Conservation (phyloP, 768 basidiomycete species). For the Tulasnella sp. region DNA sequence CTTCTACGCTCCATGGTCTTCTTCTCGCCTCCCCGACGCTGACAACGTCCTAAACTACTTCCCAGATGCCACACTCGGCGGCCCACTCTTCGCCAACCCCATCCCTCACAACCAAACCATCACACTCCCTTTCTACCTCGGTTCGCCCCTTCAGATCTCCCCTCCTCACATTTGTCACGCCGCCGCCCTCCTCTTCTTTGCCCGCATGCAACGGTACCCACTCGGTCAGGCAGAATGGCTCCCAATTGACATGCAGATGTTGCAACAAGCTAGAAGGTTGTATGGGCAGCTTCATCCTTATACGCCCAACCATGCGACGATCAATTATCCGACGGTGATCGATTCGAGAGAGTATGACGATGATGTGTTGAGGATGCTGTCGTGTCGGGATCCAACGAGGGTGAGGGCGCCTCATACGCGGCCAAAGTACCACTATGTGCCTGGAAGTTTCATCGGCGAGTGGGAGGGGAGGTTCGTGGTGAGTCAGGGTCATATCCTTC, state of each 20-base stretch:
- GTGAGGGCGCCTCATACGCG: too few species aligned
- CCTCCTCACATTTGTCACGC: conserved; percentile 15
- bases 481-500: too few species aligned
- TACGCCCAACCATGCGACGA: too few species aligned
- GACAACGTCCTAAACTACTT: too few species aligned
- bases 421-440: conserved; percentile 1
- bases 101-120: conserved; percentile 8
- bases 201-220: conserved; percentile 15
- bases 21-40: conserved; percentile 7
- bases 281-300: too few species aligned
- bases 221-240: not conserved
- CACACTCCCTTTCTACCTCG: conserved; percentile 11
- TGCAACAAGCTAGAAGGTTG: too few species aligned
- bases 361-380: too few species aligned
- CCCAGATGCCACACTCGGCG: not conserved
- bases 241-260: not conserved
- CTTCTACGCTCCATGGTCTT: conserved; percentile 17
- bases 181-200: conserved; percentile 15
- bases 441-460: conserved; percentile 16
- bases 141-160: conserved; percentile 2
- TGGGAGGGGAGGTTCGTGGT: conserved; percentile 20
- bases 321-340: too few species aligned
- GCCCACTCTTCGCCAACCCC: not conserved
- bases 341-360: too few species aligned
- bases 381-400: too few species aligned